A percentile compares a stretch with the other conserved stretches of the same genome.
Conservation (phyloP, 139 green algal species). For the Chlamydomonas sp. region DNA sequence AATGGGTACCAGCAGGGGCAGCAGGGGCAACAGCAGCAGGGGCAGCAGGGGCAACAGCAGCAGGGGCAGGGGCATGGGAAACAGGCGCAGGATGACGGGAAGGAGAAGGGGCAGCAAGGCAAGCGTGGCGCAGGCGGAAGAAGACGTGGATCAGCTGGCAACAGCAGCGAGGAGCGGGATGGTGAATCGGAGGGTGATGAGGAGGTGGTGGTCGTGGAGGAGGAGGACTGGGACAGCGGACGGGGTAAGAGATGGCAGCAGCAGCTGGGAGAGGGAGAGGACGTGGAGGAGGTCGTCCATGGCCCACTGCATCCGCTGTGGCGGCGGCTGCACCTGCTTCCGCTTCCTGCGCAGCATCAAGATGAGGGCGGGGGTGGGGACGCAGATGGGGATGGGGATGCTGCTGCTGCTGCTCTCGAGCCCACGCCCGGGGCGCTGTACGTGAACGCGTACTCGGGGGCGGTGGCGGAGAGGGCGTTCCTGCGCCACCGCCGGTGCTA, state of each 20-base stretch:
- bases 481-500: constrained; percentile 14
- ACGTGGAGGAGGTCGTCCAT: background rate
- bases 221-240: no score
- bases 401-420: background rate
- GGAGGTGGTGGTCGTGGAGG: background rate
- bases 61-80: no score
- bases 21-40: background rate
- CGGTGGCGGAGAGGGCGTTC: constrained; percentile 34
- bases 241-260: no score
- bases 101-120: background rate
- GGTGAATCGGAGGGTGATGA: background rate
- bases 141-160: background rate
- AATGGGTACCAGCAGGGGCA: background rate
- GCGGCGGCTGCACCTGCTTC: constrained; percentile 50
- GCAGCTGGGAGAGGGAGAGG: background rate
- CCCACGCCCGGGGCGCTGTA: constrained; percentile 35
- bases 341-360: background rate
- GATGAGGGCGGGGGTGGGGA: no score
- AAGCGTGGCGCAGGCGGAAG: background rate
- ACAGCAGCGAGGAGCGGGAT: background rate
- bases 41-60: background rate
- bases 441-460: constrained; percentile 64
- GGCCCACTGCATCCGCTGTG: constrained; percentile 74
- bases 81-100: no score
- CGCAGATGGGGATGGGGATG: no score